Conservation (phyloP, 2,329 filamentous ascomycete genomes). For the Pseudogymnoascus pannorum region DNA sequence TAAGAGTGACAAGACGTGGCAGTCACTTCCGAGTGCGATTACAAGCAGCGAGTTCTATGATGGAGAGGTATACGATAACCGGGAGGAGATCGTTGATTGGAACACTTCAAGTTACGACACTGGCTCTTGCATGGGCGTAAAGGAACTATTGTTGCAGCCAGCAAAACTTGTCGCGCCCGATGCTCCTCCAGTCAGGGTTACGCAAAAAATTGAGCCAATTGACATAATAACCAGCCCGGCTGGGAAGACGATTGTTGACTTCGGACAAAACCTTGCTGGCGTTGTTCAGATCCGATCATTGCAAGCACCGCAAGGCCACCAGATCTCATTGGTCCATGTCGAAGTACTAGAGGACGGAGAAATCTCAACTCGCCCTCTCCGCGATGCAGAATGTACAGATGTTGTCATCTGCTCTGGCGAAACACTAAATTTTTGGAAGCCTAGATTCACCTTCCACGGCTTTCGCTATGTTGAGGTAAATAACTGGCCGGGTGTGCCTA, state of each 20-base stretch:
- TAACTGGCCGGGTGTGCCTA: too few relatives aligned
- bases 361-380: conserved; percentile 33
- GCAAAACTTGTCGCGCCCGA: conserved; percentile 34
- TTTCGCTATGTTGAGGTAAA: too few relatives aligned
- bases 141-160: conserved; percentile 16
- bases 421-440: conserved; percentile 21
- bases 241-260: conserved; percentile 44
- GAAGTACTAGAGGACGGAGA: conserved; percentile 40
- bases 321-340: conserved; percentile 38
- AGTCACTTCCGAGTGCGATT: conserved; percentile 5
- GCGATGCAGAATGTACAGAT: conserved; percentile 31
- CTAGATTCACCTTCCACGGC: too few relatives aligned
- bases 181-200: conserved; percentile 38
- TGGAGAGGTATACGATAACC: conserved; percentile 33
- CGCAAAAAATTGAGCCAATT: conserved; percentile 26
- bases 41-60: conserved; percentile 38
- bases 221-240: conserved; percentile 30
- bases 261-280: conserved; percentile 53
- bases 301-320: conserved; percentile 31
- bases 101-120: neutral
- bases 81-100: neutral
- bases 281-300: conserved; percentile 34
- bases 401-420: conserved; percentile 33
- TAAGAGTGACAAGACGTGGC: conserved; percentile 23
- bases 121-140: conserved; percentile 25